Base-by-base conservation (phyloP, 495 filamentous ascomycete genomes). In the Neurospora discreta region DNA sequence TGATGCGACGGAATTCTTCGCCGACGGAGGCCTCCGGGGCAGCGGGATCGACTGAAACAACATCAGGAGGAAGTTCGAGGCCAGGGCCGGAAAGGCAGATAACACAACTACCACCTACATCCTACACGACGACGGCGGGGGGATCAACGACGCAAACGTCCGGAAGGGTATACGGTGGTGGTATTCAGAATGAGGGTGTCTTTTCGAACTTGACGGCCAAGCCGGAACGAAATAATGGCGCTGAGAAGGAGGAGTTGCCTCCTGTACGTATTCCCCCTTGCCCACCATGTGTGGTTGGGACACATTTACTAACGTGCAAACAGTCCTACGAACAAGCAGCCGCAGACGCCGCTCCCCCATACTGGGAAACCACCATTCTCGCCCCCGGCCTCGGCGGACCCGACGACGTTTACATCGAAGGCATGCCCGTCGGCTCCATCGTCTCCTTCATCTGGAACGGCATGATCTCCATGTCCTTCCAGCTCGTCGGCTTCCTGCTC, bases 401-500 rank as follows among this genome's bases (percentile, higher is more conserved):
- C 39, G 94, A 98, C 77, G 95, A 98, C 81, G 95, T 99, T 68
- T 99, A 93, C 79, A 91, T 98, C 52, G 95, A 99, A 79, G 96
- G 95, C 75, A 87, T 99, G 75, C 94, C 96, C 3, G 96, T 99
- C 73, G 95, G 95, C 77, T 96, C 94, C 41, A 83, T 98, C 75
- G 98, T 98, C 85, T 91, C 90, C 70, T 99, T 99, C 77, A 84
- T 97, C 72, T 99, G 96, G 96, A 99, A 99, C 81, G 94, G 89
- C 79, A 95, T 98, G 91, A 98, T 99, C 75, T 95, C 92, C 68
- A 93, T 96, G 90, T 95, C 93, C n/a, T 98, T 99, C 86, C 92
- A 95, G 77, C 86, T 98, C 71, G 92, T 97, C 80, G 95, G 96
- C 60, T 99, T 99, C 85, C 89, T 99, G 30, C 90, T 99, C 77